A percentile compares a stretch with the other conserved stretches of the same genome.
Conservation (phyloP, 495 filamentous ascomycete genomes). For the Aspergillus egyptiacus region DNA sequence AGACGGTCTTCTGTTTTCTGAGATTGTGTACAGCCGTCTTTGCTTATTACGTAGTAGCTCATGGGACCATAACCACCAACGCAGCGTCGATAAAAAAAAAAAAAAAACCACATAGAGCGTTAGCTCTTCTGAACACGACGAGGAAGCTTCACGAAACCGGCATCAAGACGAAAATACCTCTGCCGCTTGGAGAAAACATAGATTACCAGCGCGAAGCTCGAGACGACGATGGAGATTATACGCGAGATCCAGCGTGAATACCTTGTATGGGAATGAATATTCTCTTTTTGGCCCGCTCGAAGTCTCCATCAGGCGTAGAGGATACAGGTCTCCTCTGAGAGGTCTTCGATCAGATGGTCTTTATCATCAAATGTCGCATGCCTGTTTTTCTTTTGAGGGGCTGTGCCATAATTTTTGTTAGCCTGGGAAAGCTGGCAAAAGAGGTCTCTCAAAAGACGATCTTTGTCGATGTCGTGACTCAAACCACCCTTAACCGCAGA, state of each 20-base stretch:
- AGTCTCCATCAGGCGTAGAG: constrained; percentile 65
- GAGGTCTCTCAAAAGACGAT: no score
- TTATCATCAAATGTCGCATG: no score
- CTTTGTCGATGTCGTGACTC: no score
- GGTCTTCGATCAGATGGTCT: no score
- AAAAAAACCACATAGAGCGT: no score
- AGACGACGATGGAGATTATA: constrained; percentile 67
- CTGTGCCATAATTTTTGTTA: no score
- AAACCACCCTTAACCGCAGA: no score
- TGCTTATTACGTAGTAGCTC: constrained; percentile 39
- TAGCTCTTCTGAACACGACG: constrained; percentile 61
- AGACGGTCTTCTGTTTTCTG: constrained; percentile 47
- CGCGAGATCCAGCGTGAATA: constrained; percentile 46
- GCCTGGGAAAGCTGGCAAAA: no score
- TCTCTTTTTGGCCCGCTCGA: constrained; percentile 88
- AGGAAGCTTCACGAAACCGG: constrained; percentile 55
- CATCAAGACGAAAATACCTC: constrained; percentile 62
- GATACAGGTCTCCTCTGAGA: constrained; percentile 58
- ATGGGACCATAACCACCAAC: constrained; percentile 58
- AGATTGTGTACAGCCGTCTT: constrained; percentile 36
- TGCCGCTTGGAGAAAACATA: constrained; percentile 58
- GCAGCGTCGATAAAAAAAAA: constrained; percentile 68
- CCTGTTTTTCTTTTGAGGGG: no score
- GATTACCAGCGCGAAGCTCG: constrained; percentile 72
- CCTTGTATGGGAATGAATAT: no score